Base-by-base conservation (phyloP, 257 asterid species). In the Cruciata laevipes region DNA sequence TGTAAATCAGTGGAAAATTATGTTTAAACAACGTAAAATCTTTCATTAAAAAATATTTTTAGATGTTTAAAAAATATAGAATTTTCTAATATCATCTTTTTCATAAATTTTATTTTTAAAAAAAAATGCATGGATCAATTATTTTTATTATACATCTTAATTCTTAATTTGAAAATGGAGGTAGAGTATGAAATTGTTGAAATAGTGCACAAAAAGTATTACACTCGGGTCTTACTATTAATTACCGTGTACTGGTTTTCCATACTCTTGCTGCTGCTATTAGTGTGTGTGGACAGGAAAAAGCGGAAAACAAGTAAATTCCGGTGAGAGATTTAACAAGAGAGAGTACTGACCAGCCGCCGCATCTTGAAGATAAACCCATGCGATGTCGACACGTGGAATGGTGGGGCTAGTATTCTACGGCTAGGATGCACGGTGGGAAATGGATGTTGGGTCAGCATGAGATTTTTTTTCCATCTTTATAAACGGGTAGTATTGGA, bases 321-420 rank as follows among this genome's bases (percentile, higher is more conserved):
- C 68, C 72, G 67, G 75, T 18, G 49, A 16, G 53, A 17, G 60
- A 53, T 53, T 53, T 53, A 53, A 18, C 60, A 21, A 53, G 60
- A 52, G 84, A 76, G 79, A 71, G 73, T 82, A 75, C 56, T 57
- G 63, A 78, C 96, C 82, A 75, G 78, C 76, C 83, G 92, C 96
- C 96, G 89, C 92, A 82, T 88, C 78, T 78, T 31, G 64, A 71
- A 77, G 33, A 18, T 0, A n/a, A 47, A 33, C 31, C 68, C 17
- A 5, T 23, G 0, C 0, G 81, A 75, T 75, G 0, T 0, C 0
- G 84, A 76, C 90, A 84, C 84, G 86, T 85, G 79, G 62, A 6
- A 2, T 0, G 0, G 0, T 12, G 69, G 77, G 73, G 8, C 67
- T 71, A 32, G 7, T 1, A 3, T 37, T 23, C 65, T 47, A 74